phyloP scores from a whole-genome alignment of 2,329 filamentous ascomycete species.

The Xylaria sp. region DNA sequence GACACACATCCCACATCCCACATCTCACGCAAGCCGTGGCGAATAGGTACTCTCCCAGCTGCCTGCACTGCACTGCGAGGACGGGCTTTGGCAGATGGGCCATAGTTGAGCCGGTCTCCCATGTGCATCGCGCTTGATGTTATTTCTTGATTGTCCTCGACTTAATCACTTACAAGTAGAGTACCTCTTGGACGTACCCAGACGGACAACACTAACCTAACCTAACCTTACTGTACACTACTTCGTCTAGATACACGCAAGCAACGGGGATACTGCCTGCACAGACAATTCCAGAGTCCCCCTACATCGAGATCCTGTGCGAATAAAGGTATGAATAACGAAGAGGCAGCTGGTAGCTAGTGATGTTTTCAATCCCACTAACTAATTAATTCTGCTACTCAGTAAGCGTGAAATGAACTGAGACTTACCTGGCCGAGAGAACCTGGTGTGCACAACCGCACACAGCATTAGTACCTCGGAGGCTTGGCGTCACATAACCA shows the following conservation, averaged over 20 bases:
- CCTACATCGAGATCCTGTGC: slow-evolving; percentile 28
- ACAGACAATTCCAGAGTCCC: slow-evolving; percentile 12
- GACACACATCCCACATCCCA: slow-evolving; percentile 16
- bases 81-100: background rate
- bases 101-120: slow-evolving; percentile 6
- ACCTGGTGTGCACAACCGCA: slow-evolving; percentile 22
- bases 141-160: slow-evolving; percentile 1
- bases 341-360: background rate
- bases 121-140: background rate
- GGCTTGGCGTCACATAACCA: slow-evolving; percentile 49
- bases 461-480: slow-evolving; percentile 31
- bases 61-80: background rate
- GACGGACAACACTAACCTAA: background rate
- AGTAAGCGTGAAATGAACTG: slow-evolving; percentile 9
- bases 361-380: background rate
- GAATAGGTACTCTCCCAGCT: slow-evolving; percentile 4
- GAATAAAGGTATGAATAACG: slow-evolving; percentile 1
- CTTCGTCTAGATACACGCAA: background rate
- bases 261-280: slow-evolving; percentile 27
- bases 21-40: background rate
- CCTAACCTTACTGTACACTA: background rate
- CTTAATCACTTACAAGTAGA: too few relatives aligned
- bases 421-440: slow-evolving; percentile 25
- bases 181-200: background rate
- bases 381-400: slow-evolving; percentile 2